These are phyloP conservation scores for Tetrahymena elliotti DNA, from an alignment of 73 alveolate species.

Conservation along the genomic window DNA sequence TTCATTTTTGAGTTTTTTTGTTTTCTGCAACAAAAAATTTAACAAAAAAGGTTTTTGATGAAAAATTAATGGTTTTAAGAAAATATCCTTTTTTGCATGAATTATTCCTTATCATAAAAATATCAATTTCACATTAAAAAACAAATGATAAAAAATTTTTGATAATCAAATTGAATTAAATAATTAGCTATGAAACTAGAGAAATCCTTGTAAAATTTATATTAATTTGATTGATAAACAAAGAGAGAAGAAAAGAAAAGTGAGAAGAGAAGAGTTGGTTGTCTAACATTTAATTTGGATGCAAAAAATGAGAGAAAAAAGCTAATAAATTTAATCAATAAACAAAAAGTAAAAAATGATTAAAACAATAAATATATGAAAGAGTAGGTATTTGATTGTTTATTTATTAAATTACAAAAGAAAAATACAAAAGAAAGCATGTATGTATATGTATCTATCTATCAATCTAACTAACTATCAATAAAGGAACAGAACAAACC, in stretches of 20 bases:
- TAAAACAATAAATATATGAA: too few species aligned
- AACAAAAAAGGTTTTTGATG: background rate
- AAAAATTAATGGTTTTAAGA: background rate
- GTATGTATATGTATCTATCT: too few species aligned
- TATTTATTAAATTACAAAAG: background rate
- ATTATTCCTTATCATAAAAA: background rate
- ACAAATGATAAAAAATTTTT: background rate
- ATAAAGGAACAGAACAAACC: background rate
- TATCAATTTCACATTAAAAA: background rate
- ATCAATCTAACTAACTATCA: background rate
- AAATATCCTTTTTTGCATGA: background rate
- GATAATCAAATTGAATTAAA: background rate
- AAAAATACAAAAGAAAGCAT: background rate
- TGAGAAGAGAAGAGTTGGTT: background rate
- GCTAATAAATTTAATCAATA: background rate
- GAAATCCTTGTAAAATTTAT: too few species aligned
- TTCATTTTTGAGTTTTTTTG: too few species aligned
- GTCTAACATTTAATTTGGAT: background rate
- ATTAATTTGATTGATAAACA: too few species aligned
- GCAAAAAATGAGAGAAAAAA: background rate
- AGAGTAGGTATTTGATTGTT: too few species aligned
- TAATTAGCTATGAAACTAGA: too few species aligned
- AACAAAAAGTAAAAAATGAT: background rate
- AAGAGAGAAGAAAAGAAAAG: background rate
- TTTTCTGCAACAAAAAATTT: too few species aligned